Percentiles rank a stretch among this genome's conserved stretches.
phyloP scores from a whole-genome alignment of 2,329 filamentous ascomycete species.

The Zasmidium angulare region DNA sequence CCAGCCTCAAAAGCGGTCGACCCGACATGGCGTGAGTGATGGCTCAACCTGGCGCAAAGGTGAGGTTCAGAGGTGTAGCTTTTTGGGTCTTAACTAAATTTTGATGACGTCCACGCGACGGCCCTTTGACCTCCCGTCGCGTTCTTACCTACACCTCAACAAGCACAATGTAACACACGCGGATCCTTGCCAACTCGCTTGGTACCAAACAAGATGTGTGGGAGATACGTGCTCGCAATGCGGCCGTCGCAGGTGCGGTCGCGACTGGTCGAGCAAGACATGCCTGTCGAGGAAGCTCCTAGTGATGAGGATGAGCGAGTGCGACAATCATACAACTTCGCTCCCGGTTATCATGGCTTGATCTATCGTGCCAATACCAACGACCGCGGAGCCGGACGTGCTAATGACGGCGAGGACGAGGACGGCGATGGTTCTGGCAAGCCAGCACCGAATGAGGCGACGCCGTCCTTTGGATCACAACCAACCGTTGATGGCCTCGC shows the following conservation, averaged over 20 bases:
- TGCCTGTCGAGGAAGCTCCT: slow-evolving; percentile 64
- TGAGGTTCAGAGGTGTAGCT: not conserved
- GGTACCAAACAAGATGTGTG: slow-evolving; percentile 66
- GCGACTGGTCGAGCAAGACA: slow-evolving; percentile 70
- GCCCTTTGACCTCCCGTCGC: not conserved
- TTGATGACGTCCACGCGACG: not conserved
- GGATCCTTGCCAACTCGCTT: no score
- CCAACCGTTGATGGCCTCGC: slow-evolving; percentile 21
- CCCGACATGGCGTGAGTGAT: slow-evolving; percentile 36
- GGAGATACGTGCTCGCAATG: slow-evolving; percentile 59
- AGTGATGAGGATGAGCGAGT: slow-evolving; percentile 72
- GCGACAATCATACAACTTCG: slow-evolving; percentile 86
- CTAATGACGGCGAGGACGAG: not conserved
- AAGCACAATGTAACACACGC: no score
- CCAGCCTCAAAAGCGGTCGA: slow-evolving; percentile 29
- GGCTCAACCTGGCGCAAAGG: not conserved
- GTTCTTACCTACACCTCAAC: not conserved
- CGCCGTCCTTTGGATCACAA: slow-evolving; percentile 17
- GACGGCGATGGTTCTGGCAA: slow-evolving; percentile 15
- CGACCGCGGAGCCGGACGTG: slow-evolving; percentile 43
- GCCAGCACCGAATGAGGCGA: slow-evolving; percentile 26
- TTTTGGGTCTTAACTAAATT: not conserved
- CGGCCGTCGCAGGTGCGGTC: slow-evolving; percentile 73
- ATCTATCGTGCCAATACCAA: slow-evolving; percentile 76
- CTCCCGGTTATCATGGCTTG: slow-evolving; percentile 79